Evolutionary conservation across 2,329 filamentous ascomycete species (phyloP).

Genomic region (Talaromyces funiculosus): DNA sequence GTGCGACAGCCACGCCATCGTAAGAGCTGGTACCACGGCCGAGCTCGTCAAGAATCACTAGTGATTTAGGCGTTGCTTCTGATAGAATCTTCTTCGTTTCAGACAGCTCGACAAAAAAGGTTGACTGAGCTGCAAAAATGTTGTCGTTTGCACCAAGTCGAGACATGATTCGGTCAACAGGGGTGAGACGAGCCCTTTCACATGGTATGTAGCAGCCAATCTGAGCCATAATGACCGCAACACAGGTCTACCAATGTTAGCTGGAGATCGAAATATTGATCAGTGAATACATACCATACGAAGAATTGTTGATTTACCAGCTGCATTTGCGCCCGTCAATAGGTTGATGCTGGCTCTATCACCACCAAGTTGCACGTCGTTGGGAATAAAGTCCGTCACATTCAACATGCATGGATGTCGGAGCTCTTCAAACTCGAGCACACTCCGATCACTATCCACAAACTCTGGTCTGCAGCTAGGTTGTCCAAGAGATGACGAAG

Average conservation of each 20-base stretch:
- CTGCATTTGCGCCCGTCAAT: conserved; percentile 92
- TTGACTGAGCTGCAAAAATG: conserved; percentile 95
- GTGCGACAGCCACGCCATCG: conserved; percentile 92
- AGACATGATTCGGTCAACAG: conserved; percentile 97
- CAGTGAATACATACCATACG: conserved; percentile 66
- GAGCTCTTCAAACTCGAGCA: conserved; percentile 87
- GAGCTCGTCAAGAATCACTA: conserved; percentile 95
- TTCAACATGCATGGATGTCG: conserved; percentile 92
- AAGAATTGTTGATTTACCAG: conserved; percentile 92
- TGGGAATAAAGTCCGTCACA: conserved; percentile 92
- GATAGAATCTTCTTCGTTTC: conserved; percentile 97
- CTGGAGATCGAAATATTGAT: not conserved
- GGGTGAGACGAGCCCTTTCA: conserved; percentile 73
- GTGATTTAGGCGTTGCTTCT: conserved; percentile 85
- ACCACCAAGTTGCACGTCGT: conserved; percentile 83
- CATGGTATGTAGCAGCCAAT: conserved; percentile 91
- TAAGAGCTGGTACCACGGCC: conserved; percentile 93
- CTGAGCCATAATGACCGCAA: conserved; percentile 95
- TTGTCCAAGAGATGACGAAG: conserved; percentile 74
- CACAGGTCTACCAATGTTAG: conserved; percentile 61
- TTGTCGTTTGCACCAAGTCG: conserved; percentile 96
- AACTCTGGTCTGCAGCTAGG: conserved; percentile 88
- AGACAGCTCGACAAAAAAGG: conserved; percentile 94
- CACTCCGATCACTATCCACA: conserved; percentile 73
- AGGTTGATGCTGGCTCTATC: conserved; percentile 76